Evolutionary conservation across 208 protist genomes (phyloP).

Genomic region (Lotmaria passim): DNA sequence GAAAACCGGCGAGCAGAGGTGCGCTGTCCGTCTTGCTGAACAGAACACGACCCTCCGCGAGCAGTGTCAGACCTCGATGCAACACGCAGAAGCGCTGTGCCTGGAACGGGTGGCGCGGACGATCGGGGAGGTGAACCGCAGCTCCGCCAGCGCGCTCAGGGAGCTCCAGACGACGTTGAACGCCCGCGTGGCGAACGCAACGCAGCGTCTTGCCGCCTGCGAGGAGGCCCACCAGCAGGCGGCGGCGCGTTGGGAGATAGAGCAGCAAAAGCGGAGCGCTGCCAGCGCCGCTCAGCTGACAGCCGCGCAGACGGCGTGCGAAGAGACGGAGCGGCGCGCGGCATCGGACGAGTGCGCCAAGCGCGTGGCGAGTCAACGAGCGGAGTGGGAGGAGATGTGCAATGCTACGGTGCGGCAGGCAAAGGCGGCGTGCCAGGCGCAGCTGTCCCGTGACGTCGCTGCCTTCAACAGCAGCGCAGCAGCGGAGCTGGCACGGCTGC

Average conservation of each 20-base stretch:
- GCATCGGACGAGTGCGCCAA: conserved; percentile 4
- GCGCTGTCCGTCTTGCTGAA: neutral
- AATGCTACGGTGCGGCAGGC: conserved; percentile 15
- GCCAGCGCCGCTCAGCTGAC: conserved; percentile 5
- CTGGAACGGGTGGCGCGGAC: neutral
- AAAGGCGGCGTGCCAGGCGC: conserved; percentile 4
- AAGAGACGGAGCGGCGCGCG: conserved; percentile 13
- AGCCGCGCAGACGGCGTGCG: neutral
- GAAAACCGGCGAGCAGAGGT: conserved; percentile 10
- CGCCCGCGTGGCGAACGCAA: neutral
- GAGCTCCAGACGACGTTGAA: conserved; percentile 7
- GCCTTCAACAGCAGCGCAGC: conserved; percentile 14
- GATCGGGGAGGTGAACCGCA: neutral
- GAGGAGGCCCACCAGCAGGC: conserved; percentile 6
- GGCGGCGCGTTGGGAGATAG: neutral
- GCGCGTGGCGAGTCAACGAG: neutral
- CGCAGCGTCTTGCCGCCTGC: conserved; percentile 11
- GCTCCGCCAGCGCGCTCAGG: neutral
- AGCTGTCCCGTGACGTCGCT: conserved; percentile 2
- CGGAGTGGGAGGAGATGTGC: conserved; percentile 13
- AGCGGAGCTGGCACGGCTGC: conserved; percentile 8
- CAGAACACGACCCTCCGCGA: neutral
- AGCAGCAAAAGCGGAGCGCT: conserved; percentile 6
- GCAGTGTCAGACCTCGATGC: neutral
- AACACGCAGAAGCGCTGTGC: conserved; percentile 12